Evolutionary conservation across 2,329 filamentous ascomycete species (phyloP), one percentile per base, ranked within the genome.

Genomic region (Fusarium sacchari): DNA sequence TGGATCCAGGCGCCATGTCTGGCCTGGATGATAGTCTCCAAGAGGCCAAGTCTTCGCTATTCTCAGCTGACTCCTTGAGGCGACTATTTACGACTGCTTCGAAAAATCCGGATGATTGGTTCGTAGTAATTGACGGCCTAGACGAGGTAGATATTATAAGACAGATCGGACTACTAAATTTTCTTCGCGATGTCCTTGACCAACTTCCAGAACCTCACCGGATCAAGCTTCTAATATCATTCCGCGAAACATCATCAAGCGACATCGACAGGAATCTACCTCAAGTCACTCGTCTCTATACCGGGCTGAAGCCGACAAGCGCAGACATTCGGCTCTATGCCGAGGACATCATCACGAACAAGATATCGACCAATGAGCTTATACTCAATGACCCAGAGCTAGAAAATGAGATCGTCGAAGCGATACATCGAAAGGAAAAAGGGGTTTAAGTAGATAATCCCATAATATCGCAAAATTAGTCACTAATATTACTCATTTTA

Each of bases 381-480:
- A 42, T 44, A 20, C 15, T 61, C 9, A 22, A 7, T 7, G 49
- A 61, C 6, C 11, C 18, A 5, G 15, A 5, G 10, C 24, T 56
- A 15, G 37, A 7, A 1, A 15, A 22, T 5, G 47, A 56, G 30
- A 44, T 56, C 12, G 7, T 44, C 8, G 39, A 36, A 18, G 24
- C 10, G n/a, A 61, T 61, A 18, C 11, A n/a, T 28, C 34, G 8
- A 9, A 62, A 57, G 37, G 60, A 62, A 32, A 53, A 57, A 5
- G 60, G 60, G 24, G 47, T 57, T 50, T 57, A 26, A 39, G 60
- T n/a, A 20, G 3, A 20, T 2, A 18, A 3, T 13, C 7, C 2
- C 1, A 10, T 12, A 4, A 10, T 3, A 13, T 13, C 7, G 4
- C 14, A 12, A 14, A 5, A 12, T 6, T 17, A 8, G 14, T 26